Conservation (phyloP, 2,329 filamentous ascomycete genomes). For the Cytospora chrysosperma region DNA sequence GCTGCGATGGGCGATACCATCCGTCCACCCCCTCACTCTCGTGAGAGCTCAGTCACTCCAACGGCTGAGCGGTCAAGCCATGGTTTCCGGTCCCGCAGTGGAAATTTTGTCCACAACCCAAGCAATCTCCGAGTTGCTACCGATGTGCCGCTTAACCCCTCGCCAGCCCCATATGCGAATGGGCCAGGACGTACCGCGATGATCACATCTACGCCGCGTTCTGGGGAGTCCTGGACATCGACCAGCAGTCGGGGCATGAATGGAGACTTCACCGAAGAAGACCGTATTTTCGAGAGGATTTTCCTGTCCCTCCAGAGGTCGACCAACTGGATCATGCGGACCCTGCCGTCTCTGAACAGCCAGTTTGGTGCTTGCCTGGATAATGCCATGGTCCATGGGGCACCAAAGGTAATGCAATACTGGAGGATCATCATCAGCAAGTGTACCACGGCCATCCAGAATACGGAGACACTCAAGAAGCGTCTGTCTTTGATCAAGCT, state of each 20-base stretch:
- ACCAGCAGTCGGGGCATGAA: conserved; percentile 52
- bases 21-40: conserved; percentile 42
- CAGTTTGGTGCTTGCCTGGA: conserved; percentile 66
- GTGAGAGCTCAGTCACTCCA: conserved; percentile 54
- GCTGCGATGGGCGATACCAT: conserved; percentile 46
- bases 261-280: conserved; percentile 70
- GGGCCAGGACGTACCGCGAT: conserved; percentile 51
- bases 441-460: conserved; percentile 68
- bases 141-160: conserved; percentile 42
- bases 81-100: conserved; percentile 39
- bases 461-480: conserved; percentile 69
- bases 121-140: conserved; percentile 58
- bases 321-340: conserved; percentile 69
- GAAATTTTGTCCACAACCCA: conserved; percentile 46
- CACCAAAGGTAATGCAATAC: conserved; percentile 57
- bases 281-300: conserved; percentile 78
- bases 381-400: conserved; percentile 59
- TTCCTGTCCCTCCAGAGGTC: conserved; percentile 74
- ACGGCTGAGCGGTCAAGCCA: conserved; percentile 48
- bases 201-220: conserved; percentile 69
- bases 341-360: conserved; percentile 66
- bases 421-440: conserved; percentile 72
- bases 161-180: conserved; percentile 44
- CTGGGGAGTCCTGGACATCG: conserved; percentile 73
- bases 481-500: conserved; percentile 79